These are phyloP conservation scores for Capsicum chinense DNA, from an alignment of 257 asterid species.

Conservation along the genomic window DNA sequence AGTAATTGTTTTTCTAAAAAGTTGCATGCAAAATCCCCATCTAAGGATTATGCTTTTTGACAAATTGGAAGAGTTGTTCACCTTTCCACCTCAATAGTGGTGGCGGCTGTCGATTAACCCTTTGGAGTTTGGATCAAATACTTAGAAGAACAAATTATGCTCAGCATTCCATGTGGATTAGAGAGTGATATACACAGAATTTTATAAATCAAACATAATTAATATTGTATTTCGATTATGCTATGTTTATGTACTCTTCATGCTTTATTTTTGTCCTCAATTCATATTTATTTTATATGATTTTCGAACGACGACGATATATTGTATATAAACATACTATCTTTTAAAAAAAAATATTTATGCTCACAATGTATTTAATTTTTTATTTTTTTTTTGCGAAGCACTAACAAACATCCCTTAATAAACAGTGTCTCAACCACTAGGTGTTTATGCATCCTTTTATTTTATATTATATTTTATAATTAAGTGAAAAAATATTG, in stretches of 20 bases:
- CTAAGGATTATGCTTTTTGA: slow-evolving; percentile 22
- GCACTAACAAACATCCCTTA: not conserved
- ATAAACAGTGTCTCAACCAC: not conserved
- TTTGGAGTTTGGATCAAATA: not conserved
- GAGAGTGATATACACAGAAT: not conserved
- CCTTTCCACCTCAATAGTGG: not conserved
- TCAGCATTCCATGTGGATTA: too few relatives aligned
- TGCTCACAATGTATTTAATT: not conserved
- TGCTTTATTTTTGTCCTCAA: not conserved
- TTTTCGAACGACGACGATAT: not conserved
- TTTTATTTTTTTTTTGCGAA: not conserved
- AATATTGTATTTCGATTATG: not conserved
- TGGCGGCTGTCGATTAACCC: not conserved
- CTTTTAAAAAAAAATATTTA: not conserved
- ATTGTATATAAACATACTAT: not conserved
- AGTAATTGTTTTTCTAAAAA: not conserved
- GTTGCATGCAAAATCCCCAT: slow-evolving; percentile 15
- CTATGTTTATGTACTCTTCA: not conserved
- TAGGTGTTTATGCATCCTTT: not conserved
- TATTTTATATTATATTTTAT: not conserved
- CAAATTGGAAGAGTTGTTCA: not conserved
- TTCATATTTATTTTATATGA: not conserved
- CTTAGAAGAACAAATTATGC: not conserved
- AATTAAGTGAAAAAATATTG: slow-evolving; percentile 46
- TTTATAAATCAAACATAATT: not conserved